These are phyloP conservation scores for Coemansia sp. DNA, from an alignment of 192 early-diverging fungal species.

Conservation along the genomic window DNA sequence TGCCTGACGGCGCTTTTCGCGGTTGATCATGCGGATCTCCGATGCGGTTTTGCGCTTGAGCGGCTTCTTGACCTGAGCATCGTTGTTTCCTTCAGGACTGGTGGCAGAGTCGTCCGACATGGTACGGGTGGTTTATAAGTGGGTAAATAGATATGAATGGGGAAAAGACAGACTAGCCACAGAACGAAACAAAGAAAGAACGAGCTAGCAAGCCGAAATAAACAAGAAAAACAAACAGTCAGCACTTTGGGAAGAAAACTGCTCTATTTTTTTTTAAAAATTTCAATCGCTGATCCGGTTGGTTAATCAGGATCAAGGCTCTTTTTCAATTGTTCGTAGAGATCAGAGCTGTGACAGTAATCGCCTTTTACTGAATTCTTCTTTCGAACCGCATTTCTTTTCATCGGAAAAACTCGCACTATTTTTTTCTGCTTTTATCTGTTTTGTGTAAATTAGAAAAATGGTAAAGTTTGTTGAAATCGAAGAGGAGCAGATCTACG, in stretches of 20 bases:
- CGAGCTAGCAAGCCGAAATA: too few species aligned
- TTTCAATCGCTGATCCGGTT: too few species aligned
- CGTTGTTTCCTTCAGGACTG: not conserved
- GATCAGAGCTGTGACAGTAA: too few species aligned
- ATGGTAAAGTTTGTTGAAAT: slow-evolving; percentile 51
- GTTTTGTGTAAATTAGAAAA: slow-evolving; percentile 4
- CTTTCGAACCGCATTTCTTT: too few species aligned
- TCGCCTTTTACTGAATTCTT: too few species aligned
- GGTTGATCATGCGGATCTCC: slow-evolving; percentile 35
- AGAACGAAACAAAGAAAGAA: too few species aligned
- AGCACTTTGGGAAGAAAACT: too few species aligned
- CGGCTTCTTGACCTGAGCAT: slow-evolving; percentile 4
- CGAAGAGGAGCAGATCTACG: slow-evolving; percentile 39
- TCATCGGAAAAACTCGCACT: too few species aligned
- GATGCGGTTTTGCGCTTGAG: slow-evolving; percentile 34
- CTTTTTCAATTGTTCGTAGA: too few species aligned
- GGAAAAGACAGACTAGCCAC: not conserved
- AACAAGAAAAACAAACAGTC: too few species aligned
- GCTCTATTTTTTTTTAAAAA: too few species aligned
- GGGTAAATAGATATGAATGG: not conserved
- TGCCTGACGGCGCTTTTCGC: slow-evolving; percentile 21
- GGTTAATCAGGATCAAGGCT: too few species aligned
- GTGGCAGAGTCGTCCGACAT: slow-evolving; percentile 1
- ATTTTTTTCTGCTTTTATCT: slow-evolving; percentile 4
- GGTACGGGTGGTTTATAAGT: not conserved